These are phyloP conservation scores for Ophiostoma sp. DNA, from an alignment of 2,329 filamentous ascomycete genomes.

Conservation along the genomic window DNA sequence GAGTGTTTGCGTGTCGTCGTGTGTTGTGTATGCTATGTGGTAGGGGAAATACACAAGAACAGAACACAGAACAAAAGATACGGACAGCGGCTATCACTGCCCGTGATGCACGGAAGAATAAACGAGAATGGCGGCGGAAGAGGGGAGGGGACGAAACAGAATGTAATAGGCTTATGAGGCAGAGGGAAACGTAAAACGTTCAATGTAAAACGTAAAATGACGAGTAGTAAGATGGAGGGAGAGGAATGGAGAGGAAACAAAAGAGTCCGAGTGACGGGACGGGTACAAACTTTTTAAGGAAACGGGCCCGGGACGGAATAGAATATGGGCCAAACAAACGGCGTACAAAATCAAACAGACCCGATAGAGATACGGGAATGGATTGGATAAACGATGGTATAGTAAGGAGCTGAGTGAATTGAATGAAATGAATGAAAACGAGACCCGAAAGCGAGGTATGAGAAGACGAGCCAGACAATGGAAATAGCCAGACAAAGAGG, in stretches of 20 bases:
- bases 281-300: conserved; percentile 16
- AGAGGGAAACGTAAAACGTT: neutral
- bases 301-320: conserved; percentile 21
- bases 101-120: conserved; percentile 8
- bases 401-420: too few species aligned
- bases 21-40: conserved; percentile 4
- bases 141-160: neutral
- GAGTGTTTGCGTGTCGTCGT: conserved; percentile 9
- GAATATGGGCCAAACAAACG: conserved; percentile 22
- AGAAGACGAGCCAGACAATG: neutral
- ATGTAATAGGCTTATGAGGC: neutral
- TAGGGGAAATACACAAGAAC: conserved; percentile 7
- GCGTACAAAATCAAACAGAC: conserved; percentile 21
- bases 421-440: neutral
- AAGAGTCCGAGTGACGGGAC: conserved; percentile 15
- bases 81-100: neutral
- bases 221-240: neutral
- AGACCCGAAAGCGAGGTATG: neutral
- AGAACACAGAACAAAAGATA: neutral
- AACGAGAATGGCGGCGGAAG: neutral
- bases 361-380: neutral
- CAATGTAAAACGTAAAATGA: neutral
- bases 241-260: neutral
- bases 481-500: neutral
- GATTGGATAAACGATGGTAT: too few species aligned